A percentile compares a stretch with the other conserved stretches of the same genome.
These are phyloP conservation scores for Phoma sp. DNA, from an alignment of 2,329 filamentous ascomycete genomes.

Conservation along the genomic window DNA sequence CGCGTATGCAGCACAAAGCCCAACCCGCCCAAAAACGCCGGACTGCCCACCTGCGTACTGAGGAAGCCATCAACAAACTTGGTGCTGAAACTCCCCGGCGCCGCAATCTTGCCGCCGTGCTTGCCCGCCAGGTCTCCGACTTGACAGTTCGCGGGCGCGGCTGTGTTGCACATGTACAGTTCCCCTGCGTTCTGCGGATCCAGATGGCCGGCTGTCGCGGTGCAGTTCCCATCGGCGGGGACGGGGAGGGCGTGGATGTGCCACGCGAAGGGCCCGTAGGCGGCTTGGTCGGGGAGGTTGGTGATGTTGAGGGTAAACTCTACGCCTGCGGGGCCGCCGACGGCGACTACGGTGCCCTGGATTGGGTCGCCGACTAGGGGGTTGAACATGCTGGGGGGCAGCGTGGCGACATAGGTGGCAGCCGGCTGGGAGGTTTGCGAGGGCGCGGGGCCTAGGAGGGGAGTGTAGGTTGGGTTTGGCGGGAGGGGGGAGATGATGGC, in stretches of 20 bases:
- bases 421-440: constrained; percentile 27
- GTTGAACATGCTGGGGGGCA: constrained; percentile 32
- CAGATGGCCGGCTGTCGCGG: constrained; percentile 45
- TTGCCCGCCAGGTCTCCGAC: constrained; percentile 53
- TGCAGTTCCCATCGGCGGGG: constrained; percentile 48
- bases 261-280: constrained; percentile 39
- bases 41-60: constrained; percentile 49
- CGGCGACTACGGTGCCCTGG: constrained; percentile 41
- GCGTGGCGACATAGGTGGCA: constrained; percentile 30
- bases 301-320: constrained; percentile 48
- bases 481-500: constrained; percentile 33
- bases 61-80: constrained; percentile 57
- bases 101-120: constrained; percentile 47
- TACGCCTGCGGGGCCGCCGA: constrained; percentile 40
- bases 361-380: constrained; percentile 27
- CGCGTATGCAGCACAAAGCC: constrained; percentile 60
- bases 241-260: constrained; percentile 51
- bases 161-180: constrained; percentile 40
- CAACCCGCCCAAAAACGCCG: constrained; percentile 58
- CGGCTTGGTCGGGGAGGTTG: constrained; percentile 42
- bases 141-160: constrained; percentile 44
- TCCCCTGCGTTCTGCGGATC: constrained; percentile 48
- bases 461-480: constrained; percentile 29
- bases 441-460: constrained; percentile 29
- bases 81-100: constrained; percentile 33